phyloP scores from a whole-genome alignment of 1,284 basidiomycete species.

The Ceratobasidium papillatum region DNA sequence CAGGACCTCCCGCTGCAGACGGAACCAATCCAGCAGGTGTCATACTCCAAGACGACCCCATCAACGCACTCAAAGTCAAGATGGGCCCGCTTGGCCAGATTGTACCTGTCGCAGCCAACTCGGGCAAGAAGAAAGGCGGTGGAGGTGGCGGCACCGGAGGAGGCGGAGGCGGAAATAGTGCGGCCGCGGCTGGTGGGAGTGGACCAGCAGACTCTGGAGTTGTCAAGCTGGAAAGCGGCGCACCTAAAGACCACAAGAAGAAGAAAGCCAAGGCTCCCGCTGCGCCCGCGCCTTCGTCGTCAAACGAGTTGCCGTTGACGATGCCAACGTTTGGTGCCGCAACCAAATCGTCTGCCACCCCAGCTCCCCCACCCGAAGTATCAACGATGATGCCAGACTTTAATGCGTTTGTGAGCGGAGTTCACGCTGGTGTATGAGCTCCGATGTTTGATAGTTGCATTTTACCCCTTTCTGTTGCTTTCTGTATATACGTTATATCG shows the following conservation, averaged over 20 bases:
- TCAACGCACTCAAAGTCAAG: slow-evolving; percentile 65
- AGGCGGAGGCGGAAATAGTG: background rate
- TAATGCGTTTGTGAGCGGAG: slow-evolving; percentile 19
- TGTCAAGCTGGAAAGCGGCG: slow-evolving; percentile 18
- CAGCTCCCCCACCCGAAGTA: slow-evolving; percentile 5
- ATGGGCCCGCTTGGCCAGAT: slow-evolving; percentile 81
- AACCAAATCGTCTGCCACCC: background rate
- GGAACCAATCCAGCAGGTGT: slow-evolving; percentile 46
- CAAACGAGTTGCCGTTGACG: slow-evolving; percentile 20
- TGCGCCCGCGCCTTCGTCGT: background rate
- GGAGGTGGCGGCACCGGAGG: slow-evolving; percentile 8
- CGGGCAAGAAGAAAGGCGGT: slow-evolving; percentile 53
- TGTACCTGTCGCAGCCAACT: slow-evolving; percentile 49
- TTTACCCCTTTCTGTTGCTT: background rate
- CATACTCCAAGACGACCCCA: slow-evolving; percentile 68
- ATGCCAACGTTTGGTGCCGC: slow-evolving; percentile 26
- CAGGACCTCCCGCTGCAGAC: background rate
- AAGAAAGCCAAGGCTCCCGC: slow-evolving; percentile 47
- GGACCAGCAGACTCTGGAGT: background rate
- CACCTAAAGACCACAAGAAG: slow-evolving; percentile 38
- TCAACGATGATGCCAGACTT: slow-evolving; percentile 32
- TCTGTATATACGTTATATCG: background rate
- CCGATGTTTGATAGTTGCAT: background rate
- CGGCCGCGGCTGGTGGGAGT: background rate
- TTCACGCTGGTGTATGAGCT: slow-evolving; percentile 18